These are phyloP conservation scores for carrot (Daucus carota) DNA, from an alignment of 129 eudicot species.

Conservation along the genomic window DH1_v3.0 NC_030385.2:979501-980000, in stretches of 20 bases:
- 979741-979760: slow-evolving; percentile 31
- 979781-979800: slow-evolving; percentile 50
- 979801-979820: slow-evolving; percentile 81
- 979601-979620: not conserved
- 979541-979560: not conserved
- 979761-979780: slow-evolving; percentile 59
- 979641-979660: not conserved
- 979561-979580: not conserved
- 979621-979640: not conserved
- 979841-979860: slow-evolving; percentile 72
- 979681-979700: not conserved
- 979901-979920: slow-evolving; percentile 11
- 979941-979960: not conserved
- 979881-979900: not conserved
- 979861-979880: slow-evolving; percentile 51
- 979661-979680: not conserved
- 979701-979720: not conserved
- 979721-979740: not conserved
- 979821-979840: slow-evolving; percentile 86
- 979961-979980: not conserved
- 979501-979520: not conserved
- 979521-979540: no score
- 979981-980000: not conserved
- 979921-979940: slow-evolving; percentile 13
- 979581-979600: not conserved